A percentile compares a stretch with the other conserved stretches of the same genome.
Conservation (phyloP, 148 eudicot species). For the Drosera capensis region DNA sequence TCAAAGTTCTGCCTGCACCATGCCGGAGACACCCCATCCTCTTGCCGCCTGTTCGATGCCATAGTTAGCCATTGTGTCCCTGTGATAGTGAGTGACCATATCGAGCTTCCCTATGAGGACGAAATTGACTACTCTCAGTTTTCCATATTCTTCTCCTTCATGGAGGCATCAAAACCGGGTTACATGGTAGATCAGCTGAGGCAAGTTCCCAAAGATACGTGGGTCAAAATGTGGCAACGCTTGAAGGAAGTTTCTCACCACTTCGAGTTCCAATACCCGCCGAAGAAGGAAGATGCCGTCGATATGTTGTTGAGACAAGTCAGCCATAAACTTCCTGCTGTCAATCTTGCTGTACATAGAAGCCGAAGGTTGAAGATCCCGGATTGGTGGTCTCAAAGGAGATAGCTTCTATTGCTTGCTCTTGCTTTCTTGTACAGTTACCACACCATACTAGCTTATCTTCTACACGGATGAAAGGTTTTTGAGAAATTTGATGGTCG, state of each 20-base stretch:
- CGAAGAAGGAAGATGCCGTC: neutral
- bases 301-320: neutral
- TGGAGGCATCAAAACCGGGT: slow-evolving; percentile 47
- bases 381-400: neutral
- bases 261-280: neutral
- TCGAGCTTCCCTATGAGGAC: slow-evolving; percentile 81
- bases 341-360: neutral
- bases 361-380: neutral
- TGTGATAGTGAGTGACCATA: slow-evolving; percentile 65
- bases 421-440: too few species aligned
- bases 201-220: slow-evolving; percentile 10
- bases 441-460: too few species aligned
- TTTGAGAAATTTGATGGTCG: too few species aligned
- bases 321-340: neutral
- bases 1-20: slow-evolving; percentile 84
- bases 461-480: too few species aligned
- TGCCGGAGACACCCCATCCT: slow-evolving; percentile 91
- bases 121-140: slow-evolving; percentile 63
- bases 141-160: slow-evolving; percentile 53
- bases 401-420: too few species aligned
- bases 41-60: slow-evolving; percentile 80
- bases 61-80: slow-evolving; percentile 88
- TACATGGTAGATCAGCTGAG: slow-evolving; percentile 47
- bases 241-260: neutral
- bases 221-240: neutral